phyloP scores from a whole-genome alignment of 2,329 filamentous ascomycete genomes.

The Diaporthe vexans region DNA sequence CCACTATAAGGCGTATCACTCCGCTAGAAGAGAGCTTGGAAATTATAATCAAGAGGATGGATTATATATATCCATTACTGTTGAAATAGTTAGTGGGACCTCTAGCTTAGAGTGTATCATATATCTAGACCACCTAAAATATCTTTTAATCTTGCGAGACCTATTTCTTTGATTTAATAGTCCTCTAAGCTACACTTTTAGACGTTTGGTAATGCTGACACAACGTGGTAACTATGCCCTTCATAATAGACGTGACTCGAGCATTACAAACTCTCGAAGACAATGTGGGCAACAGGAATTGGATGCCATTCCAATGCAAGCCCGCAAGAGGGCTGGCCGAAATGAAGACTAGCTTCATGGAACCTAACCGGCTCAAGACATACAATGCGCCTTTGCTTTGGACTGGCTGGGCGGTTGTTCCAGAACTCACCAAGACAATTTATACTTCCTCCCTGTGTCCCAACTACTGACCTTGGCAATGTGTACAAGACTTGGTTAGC shows the following conservation, averaged over 20 bases:
- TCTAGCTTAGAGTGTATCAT: neutral
- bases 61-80: neutral
- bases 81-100: neutral
- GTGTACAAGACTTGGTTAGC: neutral
- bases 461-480: slow-evolving; percentile 13
- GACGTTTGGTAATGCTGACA: too few relatives aligned
- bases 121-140: neutral
- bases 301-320: too few relatives aligned
- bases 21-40: neutral
- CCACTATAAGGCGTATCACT: neutral
- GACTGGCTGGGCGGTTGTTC: neutral
- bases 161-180: too few relatives aligned
- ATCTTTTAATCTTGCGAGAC: too few relatives aligned
- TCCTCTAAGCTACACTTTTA: too few relatives aligned
- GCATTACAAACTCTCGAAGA: too few relatives aligned
- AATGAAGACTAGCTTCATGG: neutral
- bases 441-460: slow-evolving; percentile 7
- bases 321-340: neutral
- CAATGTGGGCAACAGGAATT: too few relatives aligned
- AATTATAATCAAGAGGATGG: neutral
- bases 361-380: neutral
- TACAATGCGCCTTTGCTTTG: neutral
- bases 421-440: neutral
- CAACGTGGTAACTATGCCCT: neutral
- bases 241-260: too few relatives aligned